Base-by-base conservation (phyloP, 805 yeast genomes). In the Saturnispora mendoncae region DNA sequence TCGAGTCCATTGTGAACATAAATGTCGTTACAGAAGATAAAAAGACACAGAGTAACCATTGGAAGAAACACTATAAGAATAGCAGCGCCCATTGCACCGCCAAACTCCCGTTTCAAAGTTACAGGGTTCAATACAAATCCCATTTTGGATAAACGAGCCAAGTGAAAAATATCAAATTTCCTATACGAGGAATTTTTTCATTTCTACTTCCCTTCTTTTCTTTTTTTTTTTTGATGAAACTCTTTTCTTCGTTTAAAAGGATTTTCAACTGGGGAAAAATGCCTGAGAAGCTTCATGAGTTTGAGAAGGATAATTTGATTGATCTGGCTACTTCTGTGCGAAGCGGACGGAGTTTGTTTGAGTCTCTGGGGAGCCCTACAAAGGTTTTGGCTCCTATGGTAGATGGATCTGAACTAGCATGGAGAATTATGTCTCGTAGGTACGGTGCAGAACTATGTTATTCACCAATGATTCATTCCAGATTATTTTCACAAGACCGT, bases 381-480 rank as follows among this genome's bases (percentile, higher is more conserved):
- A 84, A 82, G 48, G 80, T 92, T 20, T 92, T 92, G 17, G 98
- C 97, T 3, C 99, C 99, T 2, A 90, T 92, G 97, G 99, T 92
- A 15, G 99, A 92, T 60, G 97, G 87, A 51, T 79, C 90, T 3
- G 99, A 92, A 56, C 69, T 92, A 15, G 97, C 95, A 2, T 92
- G 97, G 97, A 70, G 99, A 49, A 72, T 84, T 14, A 65, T 92
- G 13, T 83, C 94, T 3, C 71, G 97, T 42, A 68, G 72, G 45
- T 81, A 88, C 53, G 99, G 99, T 3, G 97, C 98, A 0, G 85
- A 87, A 2, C 66, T 92, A 26, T 85, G 96, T 55, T 92, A 90
- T 54, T 84, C 97, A 0, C 99, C 99, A 3, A 92, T 92, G 99
- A 74, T 83, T 50, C 97, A 92, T 61, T 95, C 98, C 3, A 70